Conservation (phyloP, 2,329 filamentous ascomycete genomes). For the Xylariomycetidae sp. region DNA sequence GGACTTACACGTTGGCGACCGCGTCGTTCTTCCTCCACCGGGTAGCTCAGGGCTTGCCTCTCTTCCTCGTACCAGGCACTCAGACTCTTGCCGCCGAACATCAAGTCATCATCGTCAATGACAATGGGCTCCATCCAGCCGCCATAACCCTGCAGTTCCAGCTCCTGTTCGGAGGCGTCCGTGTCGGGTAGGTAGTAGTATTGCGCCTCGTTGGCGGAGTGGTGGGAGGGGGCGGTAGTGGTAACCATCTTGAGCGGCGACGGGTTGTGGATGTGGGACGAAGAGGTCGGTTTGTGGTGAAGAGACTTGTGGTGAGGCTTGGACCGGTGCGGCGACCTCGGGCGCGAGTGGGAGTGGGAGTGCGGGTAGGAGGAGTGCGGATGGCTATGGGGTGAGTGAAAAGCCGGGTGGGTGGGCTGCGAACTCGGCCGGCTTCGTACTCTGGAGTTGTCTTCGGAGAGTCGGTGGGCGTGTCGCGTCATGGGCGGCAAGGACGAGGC, state of each 20-base stretch:
- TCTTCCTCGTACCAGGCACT: slow-evolving; percentile 58
- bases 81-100: slow-evolving; percentile 54
- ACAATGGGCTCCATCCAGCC: slow-evolving; percentile 48
- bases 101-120: slow-evolving; percentile 56
- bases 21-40: slow-evolving; percentile 34
- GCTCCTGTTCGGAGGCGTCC: slow-evolving; percentile 14
- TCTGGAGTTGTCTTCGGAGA: slow-evolving; percentile 23
- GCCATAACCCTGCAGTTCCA: slow-evolving; percentile 20
- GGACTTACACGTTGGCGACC: slow-evolving; percentile 34
- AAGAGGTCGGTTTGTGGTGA: slow-evolving; percentile 8
- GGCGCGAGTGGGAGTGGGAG: slow-evolving; percentile 8
- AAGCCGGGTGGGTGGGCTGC: no score
- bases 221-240: slow-evolving; percentile 20
- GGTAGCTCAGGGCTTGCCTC: slow-evolving; percentile 36
- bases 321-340: slow-evolving; percentile 15
- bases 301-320: slow-evolving; percentile 9
- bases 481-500: no score
- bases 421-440: slow-evolving; percentile 19
- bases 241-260: slow-evolving; percentile 30
- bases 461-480: slow-evolving; percentile 23
- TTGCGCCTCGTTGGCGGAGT: slow-evolving; percentile 19
- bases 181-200: slow-evolving; percentile 25
- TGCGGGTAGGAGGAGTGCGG: slow-evolving; percentile 13
- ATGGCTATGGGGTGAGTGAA: slow-evolving; percentile 15
- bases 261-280: slow-evolving; percentile 19